Evolutionary conservation across 768 basidiomycete genomes (phyloP).

Genomic region (Naganishia onofrii): DNA sequence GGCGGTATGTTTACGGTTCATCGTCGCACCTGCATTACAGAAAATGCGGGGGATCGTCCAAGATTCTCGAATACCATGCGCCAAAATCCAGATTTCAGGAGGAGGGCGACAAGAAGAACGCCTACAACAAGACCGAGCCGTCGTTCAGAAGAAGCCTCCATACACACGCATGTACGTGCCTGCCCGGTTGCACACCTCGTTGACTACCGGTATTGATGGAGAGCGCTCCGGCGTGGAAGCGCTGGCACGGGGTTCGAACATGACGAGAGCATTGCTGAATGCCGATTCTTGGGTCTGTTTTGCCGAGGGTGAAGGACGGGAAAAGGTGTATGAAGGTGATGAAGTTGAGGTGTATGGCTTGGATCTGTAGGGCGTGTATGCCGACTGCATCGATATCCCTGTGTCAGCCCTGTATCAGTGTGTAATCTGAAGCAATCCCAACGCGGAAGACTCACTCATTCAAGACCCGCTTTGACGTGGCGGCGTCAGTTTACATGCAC

Average conservation of each 20-base stretch:
- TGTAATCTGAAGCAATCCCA: neutral
- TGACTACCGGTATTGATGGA: neutral
- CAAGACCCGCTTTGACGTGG: neutral
- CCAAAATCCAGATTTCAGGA: neutral
- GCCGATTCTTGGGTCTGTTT: constrained; percentile 29
- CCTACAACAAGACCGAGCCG: neutral
- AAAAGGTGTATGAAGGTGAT: constrained; percentile 5
- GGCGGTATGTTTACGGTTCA: constrained; percentile 25
- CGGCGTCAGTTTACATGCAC: neutral
- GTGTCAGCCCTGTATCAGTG: neutral
- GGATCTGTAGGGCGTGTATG: neutral
- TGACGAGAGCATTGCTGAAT: constrained; percentile 19
- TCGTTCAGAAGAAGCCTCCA: constrained; percentile 5
- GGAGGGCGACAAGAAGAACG: neutral
- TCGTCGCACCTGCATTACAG: constrained; percentile 21
- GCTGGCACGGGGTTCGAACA: constrained; percentile 22
- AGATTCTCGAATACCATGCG: neutral
- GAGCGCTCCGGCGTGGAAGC: constrained; percentile 21
- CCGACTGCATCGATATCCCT: neutral
- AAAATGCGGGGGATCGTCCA: constrained; percentile 1
- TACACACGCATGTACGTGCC: constrained; percentile 20
- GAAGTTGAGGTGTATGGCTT: constrained; percentile 8
- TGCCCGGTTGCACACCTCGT: neutral
- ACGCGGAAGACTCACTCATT: neutral
- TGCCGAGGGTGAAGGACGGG: constrained; percentile 18